Base-by-base conservation (phyloP, 2,329 filamentous ascomycete species). In the Ciborinia camelliae region DNA sequence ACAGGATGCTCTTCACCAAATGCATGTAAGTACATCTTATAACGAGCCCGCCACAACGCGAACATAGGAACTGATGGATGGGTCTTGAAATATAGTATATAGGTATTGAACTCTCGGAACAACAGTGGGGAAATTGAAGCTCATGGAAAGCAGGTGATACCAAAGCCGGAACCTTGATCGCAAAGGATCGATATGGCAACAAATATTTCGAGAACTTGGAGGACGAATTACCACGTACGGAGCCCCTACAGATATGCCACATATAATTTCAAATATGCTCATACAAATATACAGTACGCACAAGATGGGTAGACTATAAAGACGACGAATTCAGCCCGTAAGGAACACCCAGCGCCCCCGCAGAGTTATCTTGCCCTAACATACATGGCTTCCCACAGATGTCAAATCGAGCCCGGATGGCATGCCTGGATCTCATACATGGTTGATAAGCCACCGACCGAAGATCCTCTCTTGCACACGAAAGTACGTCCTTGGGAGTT, bases 281-380 rank as follows among this genome's bases (percentile, higher is more conserved):
- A 71, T 53, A 47, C 39, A 62, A 62, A 64, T 20, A 35, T 47
- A 68, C 73, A 95, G 92, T 97, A 74, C 90, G 94, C 75, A 97
- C 92, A 72, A 87, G 93, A 83, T 99, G 96, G 95, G 91, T 99
- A 69, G 93, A 98, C 79, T 99, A 96, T 84, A 94, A 92, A 81
- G 84, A 90, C 78, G 83, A 91, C 73, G 92, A 98, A 78, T 90
- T 84, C 76, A 90, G 95, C 73, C 82, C 90, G 85, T 90, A 82
- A 72, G 86, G 45, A 61, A 52, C 76, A 54, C 32, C 58, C 23
- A 28, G 32, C 26, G 50, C 30, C 30, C 18, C 41, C 39, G 12
- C n/a, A 23, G 41, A 47, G 14, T 26, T 37, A 10, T 58, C 55
- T 35, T 32, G 8, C 47, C 23, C 39, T 62, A 43, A 62, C 26